Evolutionary conservation across 805 yeast species (phyloP), one percentile per base, ranked within the genome.

Genomic region (Pichia occidentalis): DNA sequence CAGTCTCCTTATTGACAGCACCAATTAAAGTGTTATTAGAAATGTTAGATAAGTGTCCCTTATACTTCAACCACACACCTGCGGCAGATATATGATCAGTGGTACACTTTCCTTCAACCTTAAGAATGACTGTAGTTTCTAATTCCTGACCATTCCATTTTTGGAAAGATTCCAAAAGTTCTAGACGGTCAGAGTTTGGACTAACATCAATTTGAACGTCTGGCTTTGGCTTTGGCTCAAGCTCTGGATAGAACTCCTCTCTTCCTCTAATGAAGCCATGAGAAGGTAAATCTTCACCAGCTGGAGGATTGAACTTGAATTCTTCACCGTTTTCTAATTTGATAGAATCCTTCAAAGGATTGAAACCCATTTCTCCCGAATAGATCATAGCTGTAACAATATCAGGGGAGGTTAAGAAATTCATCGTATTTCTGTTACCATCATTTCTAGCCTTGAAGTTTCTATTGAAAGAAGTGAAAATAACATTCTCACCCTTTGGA

Each of bases 81-180:
- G 98, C 98, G 36, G 97, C 97, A 19, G 97, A 87, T 51, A 90
- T 92, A 60, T 90, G 98, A 61, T 90, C 98, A 26, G 98, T 90
- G 29, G 98, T 90, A 71, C 97, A 92, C 64, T 90, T 90, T 47
- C 98, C 98, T 65, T 86, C 90, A 32, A 92, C 97, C 65, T 90
- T 90, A 57, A 90, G 64, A 44, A 88, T 65, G 2, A 90, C 84
- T 33, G 75, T 75, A 24, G 87, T 75, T 46, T 75, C 69, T 48
- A 90, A 63, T 60, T 90, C 98, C 57, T 85, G 60, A 39, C 95
- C 95, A 44, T 79, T 66, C 94, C 96, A 90, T 17, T 90, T 72
- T 32, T 71, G 62, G 60, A 92, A 90, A 17, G 97, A 97, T 38
- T 85, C 95, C 48, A 90, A 67, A 43, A 90, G 68, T 64, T 92